Evolutionary conservation across 495 filamentous ascomycete genomes (phyloP), one percentile per base, ranked within the genome.

Genomic region (Podospora anserina): DNA sequence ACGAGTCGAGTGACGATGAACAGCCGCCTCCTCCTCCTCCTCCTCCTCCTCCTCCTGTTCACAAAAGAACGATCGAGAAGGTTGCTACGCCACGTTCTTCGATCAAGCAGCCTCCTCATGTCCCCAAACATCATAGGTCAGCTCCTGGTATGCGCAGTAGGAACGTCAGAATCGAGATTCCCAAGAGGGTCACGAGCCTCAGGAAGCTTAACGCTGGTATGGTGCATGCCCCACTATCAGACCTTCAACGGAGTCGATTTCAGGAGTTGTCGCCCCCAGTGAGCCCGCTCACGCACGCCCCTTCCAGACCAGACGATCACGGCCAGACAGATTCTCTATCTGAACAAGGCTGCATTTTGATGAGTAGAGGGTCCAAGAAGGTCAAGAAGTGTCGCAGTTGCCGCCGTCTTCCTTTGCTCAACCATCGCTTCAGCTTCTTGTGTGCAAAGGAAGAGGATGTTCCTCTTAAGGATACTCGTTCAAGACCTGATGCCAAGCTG

Each of bases 111-210:
- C 15, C 32, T 7, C 66, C 28, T 0, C 67, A 58, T 0, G 9
- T 49, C 20, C 73, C 69, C 3, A 77, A 75, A 58, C 72, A 69
- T 32, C 63, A 70, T 66, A 65, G 70, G 2, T 74, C 75, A n/a
- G 63, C 55, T 59, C 70, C 69, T 28, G 72, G 71, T 49, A 76
- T 74, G 65, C 70, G 53, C 60, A 72, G 67, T 59, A 71, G 66
- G 66, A 74, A 74, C 64, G 64, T 68, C 64, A 54, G 49, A 64
- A 7, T 72, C 49, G 20, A 66, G 32, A 64, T 70, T 15, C 71
- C 77, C 11, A 57, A 65, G 32, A 69, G 69, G 59, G 69, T 54
- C 4, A 68, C 64, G 2, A 73, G 61, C 60, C 32, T 71, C 23
- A 58, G 58, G 60, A 75, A 74, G 39, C 23, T 28, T 32, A 68